Evolutionary conservation across 1,139 yeast genomes (phyloP), one percentile per base, ranked within the genome.

Genomic region (Kodamaea arcana): DNA sequence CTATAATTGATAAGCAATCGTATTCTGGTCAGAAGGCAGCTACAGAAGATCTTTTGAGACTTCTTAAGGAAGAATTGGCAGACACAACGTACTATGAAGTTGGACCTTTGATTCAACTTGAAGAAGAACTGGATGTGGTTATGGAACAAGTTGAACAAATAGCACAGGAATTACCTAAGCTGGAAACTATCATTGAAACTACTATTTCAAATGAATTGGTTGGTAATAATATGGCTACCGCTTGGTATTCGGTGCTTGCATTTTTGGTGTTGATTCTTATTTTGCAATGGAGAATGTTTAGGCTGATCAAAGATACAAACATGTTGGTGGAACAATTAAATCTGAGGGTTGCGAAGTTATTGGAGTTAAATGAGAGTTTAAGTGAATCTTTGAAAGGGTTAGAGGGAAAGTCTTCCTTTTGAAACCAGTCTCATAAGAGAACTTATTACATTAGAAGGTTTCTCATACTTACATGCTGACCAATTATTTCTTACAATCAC

Each of bases 1-100:
- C 72, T 15, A 64, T 75, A 15, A 73, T 77, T 33, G 82, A 76
- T 42, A 72, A 66, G 38, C 71, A 65, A 50, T 66, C 80, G 2
- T 48, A 58, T 23, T 48, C 71, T 1, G 81, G 80, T 0, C 80
- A 75, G 46, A 53, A 56, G 17, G 57, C 62, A n/a, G 63, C 60
- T 2, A 54, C 67, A n/a, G 52, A 52, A 13, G 68, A 59, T 33
- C 48, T 66, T 35, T 37, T 68, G 3, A 50, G 39, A 9, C 52
- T 50, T n/a, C 46, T 69, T 31, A 52, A 42, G 28, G 42, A 52
- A 10, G 73, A 65, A 39, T 48, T 65, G n/a, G 43, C 40, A 3
- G 39, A 41, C 10, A 44, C 50, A 15, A 62, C 65, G 1, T 47
- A 51, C 27, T 38, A 27, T 23, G 46, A 41, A 10, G 56, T 51